Evolutionary conservation across 2,329 filamentous ascomycete species (phyloP).

Genomic region (Epichloe amarillans): DNA sequence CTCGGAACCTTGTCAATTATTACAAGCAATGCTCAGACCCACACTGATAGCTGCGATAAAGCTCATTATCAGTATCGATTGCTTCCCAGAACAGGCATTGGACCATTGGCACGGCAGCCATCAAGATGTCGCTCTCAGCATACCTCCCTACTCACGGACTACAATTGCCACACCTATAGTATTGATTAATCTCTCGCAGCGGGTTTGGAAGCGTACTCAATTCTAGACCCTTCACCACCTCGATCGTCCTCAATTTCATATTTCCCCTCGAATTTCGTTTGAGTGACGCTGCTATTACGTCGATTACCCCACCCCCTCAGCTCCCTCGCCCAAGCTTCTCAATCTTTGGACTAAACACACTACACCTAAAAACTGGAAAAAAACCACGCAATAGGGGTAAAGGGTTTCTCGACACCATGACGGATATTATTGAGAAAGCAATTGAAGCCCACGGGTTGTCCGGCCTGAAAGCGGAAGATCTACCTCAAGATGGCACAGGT

Average conservation of each 20-base stretch:
- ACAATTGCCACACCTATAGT: background rate
- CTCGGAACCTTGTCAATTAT: background rate
- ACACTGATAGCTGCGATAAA: background rate
- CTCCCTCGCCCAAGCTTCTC: background rate
- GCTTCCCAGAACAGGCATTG: background rate
- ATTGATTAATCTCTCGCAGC: background rate
- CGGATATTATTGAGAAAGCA: constrained; percentile 4
- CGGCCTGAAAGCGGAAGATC: constrained; percentile 30
- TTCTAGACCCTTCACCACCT: background rate
- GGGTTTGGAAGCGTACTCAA: background rate
- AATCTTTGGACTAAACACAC: background rate
- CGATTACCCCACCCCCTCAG: background rate
- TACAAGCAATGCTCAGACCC: background rate
- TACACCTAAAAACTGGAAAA: background rate
- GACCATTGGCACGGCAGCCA: background rate
- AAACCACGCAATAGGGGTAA: background rate
- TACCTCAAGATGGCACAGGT: constrained; percentile 63
- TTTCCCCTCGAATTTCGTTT: background rate
- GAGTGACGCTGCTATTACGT: background rate
- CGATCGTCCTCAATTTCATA: background rate
- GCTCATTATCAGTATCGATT: background rate
- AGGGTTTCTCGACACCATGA: background rate
- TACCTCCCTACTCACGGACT: too few relatives aligned
- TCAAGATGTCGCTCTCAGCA: background rate
- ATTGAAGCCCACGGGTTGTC: constrained; percentile 7